Evolutionary conservation across 2,329 filamentous ascomycete genomes (phyloP), one percentile per base, ranked within the genome.

Genomic region (Scytalidium sp.): DNA sequence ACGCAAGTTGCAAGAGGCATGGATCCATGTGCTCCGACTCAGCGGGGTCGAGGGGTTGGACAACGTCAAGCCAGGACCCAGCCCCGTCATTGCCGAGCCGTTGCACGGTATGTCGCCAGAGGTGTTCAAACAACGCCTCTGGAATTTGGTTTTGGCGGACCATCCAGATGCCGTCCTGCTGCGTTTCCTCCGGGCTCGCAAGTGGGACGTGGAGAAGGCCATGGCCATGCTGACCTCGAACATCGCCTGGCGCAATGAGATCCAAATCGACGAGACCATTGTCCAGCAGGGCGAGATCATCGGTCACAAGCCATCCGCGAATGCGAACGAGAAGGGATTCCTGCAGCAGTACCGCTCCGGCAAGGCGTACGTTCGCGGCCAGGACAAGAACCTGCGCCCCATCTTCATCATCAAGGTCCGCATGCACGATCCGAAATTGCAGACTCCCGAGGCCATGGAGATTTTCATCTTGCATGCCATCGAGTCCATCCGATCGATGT

Each of bases 111-210:
- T 52, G 84, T 43, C 55, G 3, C 47, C 56, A 13, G 45, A 42
- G 40, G 23, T 19, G 9, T 45, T 56, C 21, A 45, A 41, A 65
- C 70, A 57, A 57, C 40, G 43, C 57, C 56, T 59, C 46, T 61
- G 40, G 66, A 61, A 53, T 22, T 42, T 58, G 9, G 48, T 61
- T 42, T 62, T 59, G 43, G 55, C 58, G 47, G 63, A 73, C 25
- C 60, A 73, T 45, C 70, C 71, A 0, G 70, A 73, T 46, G 64
- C 67, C 0, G 50, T 67, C 1, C 56, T 67, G 0, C 60, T 74
- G n/a, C 70, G 71, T 3, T 73, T 72, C 50, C 64, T 70, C 19
- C 61, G 70, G 25, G 68, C 68, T 9, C 66, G 69, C 45, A 69
- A 71, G 53, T 72, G 71, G 64, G 62, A 74, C 52, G 63, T 73